These are phyloP conservation scores for Starmerella bombi DNA, from an alignment of 805 yeast species.

Conservation along the genomic window DNA sequence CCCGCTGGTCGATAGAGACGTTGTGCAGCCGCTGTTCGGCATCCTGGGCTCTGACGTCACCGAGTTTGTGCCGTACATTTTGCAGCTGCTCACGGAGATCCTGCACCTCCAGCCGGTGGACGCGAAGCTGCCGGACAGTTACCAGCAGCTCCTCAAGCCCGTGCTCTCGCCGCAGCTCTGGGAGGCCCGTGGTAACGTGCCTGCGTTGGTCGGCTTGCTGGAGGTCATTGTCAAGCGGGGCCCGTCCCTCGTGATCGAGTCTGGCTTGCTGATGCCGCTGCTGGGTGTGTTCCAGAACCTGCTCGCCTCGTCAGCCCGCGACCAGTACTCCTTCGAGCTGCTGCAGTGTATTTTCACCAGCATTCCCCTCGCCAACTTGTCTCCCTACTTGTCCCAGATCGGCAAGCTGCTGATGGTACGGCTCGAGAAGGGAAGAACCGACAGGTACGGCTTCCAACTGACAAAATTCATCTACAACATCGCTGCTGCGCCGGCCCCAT, in stretches of 20 bases:
- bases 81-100: constrained; percentile 75
- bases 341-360: constrained; percentile 52
- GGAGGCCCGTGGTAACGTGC: constrained; percentile 88
- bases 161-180: constrained; percentile 80
- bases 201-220: constrained; percentile 75
- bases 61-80: constrained; percentile 85
- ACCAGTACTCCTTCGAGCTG: constrained; percentile 71
- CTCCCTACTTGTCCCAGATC: constrained; percentile 52
- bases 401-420: constrained; percentile 67
- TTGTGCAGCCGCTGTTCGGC: constrained; percentile 54
- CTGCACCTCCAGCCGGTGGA: constrained; percentile 38
- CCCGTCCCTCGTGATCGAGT: constrained; percentile 30
- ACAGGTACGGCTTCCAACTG: constrained; percentile 60
- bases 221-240: constrained; percentile 46
- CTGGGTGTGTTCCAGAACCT: constrained; percentile 94
- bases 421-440: constrained; percentile 69
- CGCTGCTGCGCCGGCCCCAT: constrained; percentile 32
- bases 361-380: constrained; percentile 39
- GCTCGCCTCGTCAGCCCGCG: constrained; percentile 72
- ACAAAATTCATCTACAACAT: constrained; percentile 48
- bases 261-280: constrained; percentile 50
- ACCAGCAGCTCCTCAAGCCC: constrained; percentile 59
- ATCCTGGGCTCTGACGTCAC: constrained; percentile 75
- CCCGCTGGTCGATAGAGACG: constrained; percentile 33
- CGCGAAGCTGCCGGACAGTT: constrained; percentile 47